Evolutionary conservation across 805 yeast species (phyloP).

Genomic region (Kurtzmaniella cleridarum): DNA sequence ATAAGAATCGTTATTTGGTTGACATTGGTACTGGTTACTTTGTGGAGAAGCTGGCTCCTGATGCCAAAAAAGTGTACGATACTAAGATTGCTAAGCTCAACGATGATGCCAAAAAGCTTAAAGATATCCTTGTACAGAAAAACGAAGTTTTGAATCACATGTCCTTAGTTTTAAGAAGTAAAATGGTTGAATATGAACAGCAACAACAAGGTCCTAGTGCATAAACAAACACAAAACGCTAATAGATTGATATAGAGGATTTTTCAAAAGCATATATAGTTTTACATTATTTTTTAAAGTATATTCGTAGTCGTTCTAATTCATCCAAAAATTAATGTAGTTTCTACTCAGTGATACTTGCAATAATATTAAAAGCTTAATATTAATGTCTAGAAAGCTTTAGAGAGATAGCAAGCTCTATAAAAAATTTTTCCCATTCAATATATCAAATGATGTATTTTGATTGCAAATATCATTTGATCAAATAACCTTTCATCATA

Average conservation of each 20-base stretch:
- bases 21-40: slow-evolving; percentile 97
- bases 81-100: slow-evolving; percentile 67
- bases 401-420: too few relatives aligned
- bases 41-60: slow-evolving; percentile 69
- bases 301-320: too few relatives aligned
- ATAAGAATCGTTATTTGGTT: slow-evolving; percentile 68
- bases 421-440: too few relatives aligned
- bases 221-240: background rate
- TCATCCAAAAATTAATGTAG: too few relatives aligned
- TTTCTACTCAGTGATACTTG: too few relatives aligned
- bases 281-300: too few relatives aligned
- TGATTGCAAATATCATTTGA: slow-evolving; percentile 7
- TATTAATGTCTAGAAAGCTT: too few relatives aligned
- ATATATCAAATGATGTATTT: slow-evolving; percentile 6
- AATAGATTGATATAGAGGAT: background rate
- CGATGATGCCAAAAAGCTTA: slow-evolving; percentile 68
- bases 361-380: too few relatives aligned
- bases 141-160: slow-evolving; percentile 56
- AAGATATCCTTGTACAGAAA: slow-evolving; percentile 71
- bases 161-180: slow-evolving; percentile 51
- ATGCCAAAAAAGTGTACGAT: slow-evolving; percentile 67
- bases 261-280: background rate
- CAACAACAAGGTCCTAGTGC: slow-evolving; percentile 12
- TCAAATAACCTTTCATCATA: slow-evolving; percentile 7
- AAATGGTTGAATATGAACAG: slow-evolving; percentile 43